A percentile compares a stretch with the other conserved stretches of the same genome.
Conservation (phyloP, 2,329 filamentous ascomycete species). For the Sclerotinia sclerotiorum region DNA sequence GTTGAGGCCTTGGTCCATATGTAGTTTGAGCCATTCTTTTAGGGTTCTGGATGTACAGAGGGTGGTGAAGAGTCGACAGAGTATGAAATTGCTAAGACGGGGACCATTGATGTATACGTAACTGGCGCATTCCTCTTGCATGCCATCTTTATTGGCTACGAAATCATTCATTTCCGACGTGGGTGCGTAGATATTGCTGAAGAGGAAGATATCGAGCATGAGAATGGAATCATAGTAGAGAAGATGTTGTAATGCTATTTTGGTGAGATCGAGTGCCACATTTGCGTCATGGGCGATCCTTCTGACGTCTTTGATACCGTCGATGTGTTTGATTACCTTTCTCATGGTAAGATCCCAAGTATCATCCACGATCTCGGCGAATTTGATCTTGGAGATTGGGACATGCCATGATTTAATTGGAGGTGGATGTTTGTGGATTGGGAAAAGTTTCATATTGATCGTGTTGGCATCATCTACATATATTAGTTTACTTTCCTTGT, state of each 20-base stretch:
- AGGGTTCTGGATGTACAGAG: conserved; percentile 81
- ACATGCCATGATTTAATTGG: conserved; percentile 87
- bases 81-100: conserved; percentile 56
- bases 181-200: conserved; percentile 84
- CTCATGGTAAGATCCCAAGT: conserved; percentile 76
- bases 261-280: conserved; percentile 81
- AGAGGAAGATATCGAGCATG: conserved; percentile 93
- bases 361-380: conserved; percentile 61
- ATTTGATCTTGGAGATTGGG: conserved; percentile 71
- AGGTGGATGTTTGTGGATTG: conserved; percentile 73
- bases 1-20: conserved; percentile 64
- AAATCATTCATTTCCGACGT: conserved; percentile 78
- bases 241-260: conserved; percentile 82
- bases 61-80: conserved; percentile 83
- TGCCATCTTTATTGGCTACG: conserved; percentile 66
- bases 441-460: conserved; percentile 94
- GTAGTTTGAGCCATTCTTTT: conserved; percentile 79
- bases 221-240: conserved; percentile 91
- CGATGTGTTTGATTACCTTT: conserved; percentile 80
- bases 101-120: conserved; percentile 59
- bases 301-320: conserved; percentile 86
- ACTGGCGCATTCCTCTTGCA: conserved; percentile 83
- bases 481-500: conserved; percentile 22
- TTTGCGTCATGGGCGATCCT: conserved; percentile 83
- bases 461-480: conserved; percentile 81